Percentiles rank a stretch among this genome's conserved stretches.
These are phyloP conservation scores for Ophiostoma sp. DNA, from an alignment of 2,329 filamentous ascomycete species.

Conservation along the genomic window DNA sequence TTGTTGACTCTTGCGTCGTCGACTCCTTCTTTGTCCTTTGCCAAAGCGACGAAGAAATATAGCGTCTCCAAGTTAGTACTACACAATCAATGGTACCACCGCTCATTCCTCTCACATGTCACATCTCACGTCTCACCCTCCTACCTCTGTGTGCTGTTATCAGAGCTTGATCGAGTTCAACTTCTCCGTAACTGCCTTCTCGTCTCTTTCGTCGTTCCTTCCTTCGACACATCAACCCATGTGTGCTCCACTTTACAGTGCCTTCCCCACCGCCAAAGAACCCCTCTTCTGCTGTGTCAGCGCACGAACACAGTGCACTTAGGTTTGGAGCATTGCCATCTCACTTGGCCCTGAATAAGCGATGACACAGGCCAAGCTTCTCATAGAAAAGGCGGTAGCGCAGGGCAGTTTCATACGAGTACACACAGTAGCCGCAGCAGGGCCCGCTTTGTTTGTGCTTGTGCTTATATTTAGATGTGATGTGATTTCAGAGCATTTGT, in stretches of 20 bases:
- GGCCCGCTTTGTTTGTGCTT: neutral
- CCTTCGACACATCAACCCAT: too few species aligned
- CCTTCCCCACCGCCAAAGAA: neutral
- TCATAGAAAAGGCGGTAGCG: neutral
- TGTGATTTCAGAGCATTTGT: conserved; percentile 16
- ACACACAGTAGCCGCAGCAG: neutral
- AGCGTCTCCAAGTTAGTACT: too few species aligned
- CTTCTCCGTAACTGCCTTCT: too few species aligned
- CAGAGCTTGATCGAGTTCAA: too few species aligned
- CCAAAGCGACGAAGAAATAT: too few species aligned
- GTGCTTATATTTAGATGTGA: neutral
- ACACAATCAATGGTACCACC: too few species aligned
- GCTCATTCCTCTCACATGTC: too few species aligned
- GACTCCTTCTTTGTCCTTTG: too few species aligned
- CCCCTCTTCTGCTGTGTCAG: neutral
- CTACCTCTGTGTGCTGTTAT: too few species aligned
- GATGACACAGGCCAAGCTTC: conserved; percentile 10
- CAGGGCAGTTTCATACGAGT: neutral
- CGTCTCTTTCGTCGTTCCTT: too few species aligned
- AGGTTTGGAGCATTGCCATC: neutral
- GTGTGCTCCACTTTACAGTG: neutral
- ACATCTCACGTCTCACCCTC: too few species aligned
- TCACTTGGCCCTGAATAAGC: neutral
- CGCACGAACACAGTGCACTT: neutral
- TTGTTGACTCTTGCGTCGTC: too few species aligned